A percentile compares a stretch with the other conserved stretches of the same genome.
These are phyloP conservation scores for Diddensiella santjacobensis DNA, from an alignment of 805 yeast species.

Conservation along the genomic window DNA sequence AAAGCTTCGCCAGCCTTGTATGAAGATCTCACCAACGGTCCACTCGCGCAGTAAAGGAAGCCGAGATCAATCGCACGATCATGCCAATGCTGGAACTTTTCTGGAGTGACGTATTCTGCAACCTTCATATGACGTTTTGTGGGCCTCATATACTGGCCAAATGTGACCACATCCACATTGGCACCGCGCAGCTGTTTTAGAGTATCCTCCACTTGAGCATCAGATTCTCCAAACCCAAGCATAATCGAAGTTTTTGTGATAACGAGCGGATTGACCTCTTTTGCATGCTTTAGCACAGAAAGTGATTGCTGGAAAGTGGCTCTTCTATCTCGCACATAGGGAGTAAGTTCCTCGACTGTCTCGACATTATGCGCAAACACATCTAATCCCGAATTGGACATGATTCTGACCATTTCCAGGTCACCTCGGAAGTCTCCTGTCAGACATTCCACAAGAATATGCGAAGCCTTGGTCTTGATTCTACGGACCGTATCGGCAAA, in stretches of 20 bases:
- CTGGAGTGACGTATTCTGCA: constrained; percentile 91
- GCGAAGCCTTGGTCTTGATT: constrained; percentile 86
- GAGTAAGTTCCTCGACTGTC: constrained; percentile 93
- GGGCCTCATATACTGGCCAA: constrained; percentile 99
- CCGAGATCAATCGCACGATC: constrained; percentile 81
- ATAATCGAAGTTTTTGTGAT: constrained; percentile 91
- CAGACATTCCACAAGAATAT: constrained; percentile 85
- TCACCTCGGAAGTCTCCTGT: constrained; percentile 96
- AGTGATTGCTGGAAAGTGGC: constrained; percentile 92
- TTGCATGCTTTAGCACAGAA: constrained; percentile 74
- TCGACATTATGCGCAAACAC: constrained; percentile 97
- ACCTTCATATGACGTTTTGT: constrained; percentile 98
- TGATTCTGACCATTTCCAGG: constrained; percentile 66
- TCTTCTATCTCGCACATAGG: constrained; percentile 91
- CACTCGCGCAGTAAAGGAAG: constrained; percentile 93
- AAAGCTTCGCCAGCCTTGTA: constrained; percentile 98
- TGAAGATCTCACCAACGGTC: constrained; percentile 93
- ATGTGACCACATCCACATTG: constrained; percentile 90
- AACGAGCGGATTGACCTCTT: constrained; percentile 64
- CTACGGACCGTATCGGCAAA: constrained; percentile 79
- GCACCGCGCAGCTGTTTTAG: constrained; percentile 69
- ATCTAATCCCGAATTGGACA: constrained; percentile 86
- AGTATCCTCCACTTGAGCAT: constrained; percentile 78
- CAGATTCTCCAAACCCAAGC: constrained; percentile 97
- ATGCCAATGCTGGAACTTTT: constrained; percentile 91